A percentile compares a stretch with the other conserved stretches of the same genome.
phyloP scores from a whole-genome alignment of 805 yeast genomes.

The Yarrowia porcina region DNA sequence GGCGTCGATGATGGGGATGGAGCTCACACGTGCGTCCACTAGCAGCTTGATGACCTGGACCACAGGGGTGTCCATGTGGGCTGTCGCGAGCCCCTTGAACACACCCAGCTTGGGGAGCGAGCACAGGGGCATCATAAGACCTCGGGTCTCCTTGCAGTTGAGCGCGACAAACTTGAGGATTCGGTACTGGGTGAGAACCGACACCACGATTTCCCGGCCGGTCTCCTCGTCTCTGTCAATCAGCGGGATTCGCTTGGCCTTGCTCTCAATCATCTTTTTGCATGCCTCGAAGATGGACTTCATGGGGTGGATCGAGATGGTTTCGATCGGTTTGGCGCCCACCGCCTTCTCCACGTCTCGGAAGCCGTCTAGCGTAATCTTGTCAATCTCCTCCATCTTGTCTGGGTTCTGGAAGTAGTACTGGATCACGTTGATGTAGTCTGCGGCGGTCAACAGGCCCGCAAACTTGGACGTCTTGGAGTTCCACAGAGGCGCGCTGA shows the following conservation, averaged over 20 bases:
- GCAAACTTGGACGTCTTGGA: slow-evolving; percentile 85
- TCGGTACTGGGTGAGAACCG: slow-evolving; percentile 93
- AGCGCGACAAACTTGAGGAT: slow-evolving; percentile 92
- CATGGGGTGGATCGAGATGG: slow-evolving; percentile 85
- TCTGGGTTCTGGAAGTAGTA: slow-evolving; percentile 86
- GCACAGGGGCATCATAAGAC: slow-evolving; percentile 69
- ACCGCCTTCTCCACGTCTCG: slow-evolving; percentile 83
- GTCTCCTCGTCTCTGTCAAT: slow-evolving; percentile 93
- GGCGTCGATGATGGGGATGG: slow-evolving; percentile 89
- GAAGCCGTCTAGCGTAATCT: slow-evolving; percentile 76
- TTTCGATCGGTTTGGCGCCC: slow-evolving; percentile 82
- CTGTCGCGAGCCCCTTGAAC: slow-evolving; percentile 57
- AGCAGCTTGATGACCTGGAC: slow-evolving; percentile 84
- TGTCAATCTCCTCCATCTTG: slow-evolving; percentile 81
- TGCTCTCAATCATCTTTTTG: slow-evolving; percentile 79
- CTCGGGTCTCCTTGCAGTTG: slow-evolving; percentile 91
- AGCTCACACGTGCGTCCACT: slow-evolving; percentile 76
- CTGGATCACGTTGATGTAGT: slow-evolving; percentile 91
- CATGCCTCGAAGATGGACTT: slow-evolving; percentile 89
- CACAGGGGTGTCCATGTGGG: slow-evolving; percentile 87
- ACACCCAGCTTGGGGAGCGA: slow-evolving; percentile 61
- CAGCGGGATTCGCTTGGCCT: slow-evolving; percentile 89
- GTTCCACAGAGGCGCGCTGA: slow-evolving; percentile 97
- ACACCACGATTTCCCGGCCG: slow-evolving; percentile 88
- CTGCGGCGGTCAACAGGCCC: slow-evolving; percentile 86